These are phyloP conservation scores for Opeltia flavorubescens DNA, from an alignment of 495 filamentous ascomycete genomes.

Conservation along the genomic window DNA sequence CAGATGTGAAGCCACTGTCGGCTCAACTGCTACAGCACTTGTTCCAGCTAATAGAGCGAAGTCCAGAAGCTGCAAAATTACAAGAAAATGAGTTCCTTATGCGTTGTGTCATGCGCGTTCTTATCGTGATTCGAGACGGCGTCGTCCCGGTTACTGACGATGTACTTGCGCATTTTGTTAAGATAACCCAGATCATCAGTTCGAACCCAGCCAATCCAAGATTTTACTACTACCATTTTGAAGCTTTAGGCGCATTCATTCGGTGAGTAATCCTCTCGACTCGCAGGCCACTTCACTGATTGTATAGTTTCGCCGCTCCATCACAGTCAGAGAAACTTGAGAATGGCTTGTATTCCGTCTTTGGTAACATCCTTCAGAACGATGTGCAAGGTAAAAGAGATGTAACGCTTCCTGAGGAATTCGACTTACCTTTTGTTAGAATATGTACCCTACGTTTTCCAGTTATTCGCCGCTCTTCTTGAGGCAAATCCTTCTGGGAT, in stretches of 20 bases:
- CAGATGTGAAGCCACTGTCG: constrained; percentile 60
- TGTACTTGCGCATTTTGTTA: constrained; percentile 63
- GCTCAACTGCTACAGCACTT: constrained; percentile 81
- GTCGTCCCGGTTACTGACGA: constrained; percentile 54
- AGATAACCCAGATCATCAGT: constrained; percentile 76
- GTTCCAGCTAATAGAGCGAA: constrained; percentile 77
- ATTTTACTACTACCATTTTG: constrained; percentile 98
- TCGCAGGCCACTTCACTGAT: not conserved
- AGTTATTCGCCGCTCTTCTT: constrained; percentile 78
- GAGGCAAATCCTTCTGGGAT: constrained; percentile 63
- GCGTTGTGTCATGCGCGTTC: constrained; percentile 92
- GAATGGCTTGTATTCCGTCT: constrained; percentile 58
- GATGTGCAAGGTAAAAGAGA: constrained; percentile 58
- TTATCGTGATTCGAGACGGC: constrained; percentile 79
- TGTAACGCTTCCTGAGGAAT: constrained; percentile 1
- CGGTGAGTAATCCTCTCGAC: constrained; percentile 29
- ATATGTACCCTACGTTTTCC: constrained; percentile 93
- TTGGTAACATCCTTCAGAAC: constrained; percentile 57
- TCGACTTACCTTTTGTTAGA: constrained; percentile 36
- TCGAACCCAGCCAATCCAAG: constrained; percentile 92
- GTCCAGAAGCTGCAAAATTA: constrained; percentile 72
- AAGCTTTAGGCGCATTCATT: constrained; percentile 89
- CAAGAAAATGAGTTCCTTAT: constrained; percentile 99
- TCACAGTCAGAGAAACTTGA: constrained; percentile 61
- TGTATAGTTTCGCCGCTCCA: constrained; percentile 50